Base-by-base conservation (phyloP, 78 protist species). In the Emiliania huxleyi region DNA sequence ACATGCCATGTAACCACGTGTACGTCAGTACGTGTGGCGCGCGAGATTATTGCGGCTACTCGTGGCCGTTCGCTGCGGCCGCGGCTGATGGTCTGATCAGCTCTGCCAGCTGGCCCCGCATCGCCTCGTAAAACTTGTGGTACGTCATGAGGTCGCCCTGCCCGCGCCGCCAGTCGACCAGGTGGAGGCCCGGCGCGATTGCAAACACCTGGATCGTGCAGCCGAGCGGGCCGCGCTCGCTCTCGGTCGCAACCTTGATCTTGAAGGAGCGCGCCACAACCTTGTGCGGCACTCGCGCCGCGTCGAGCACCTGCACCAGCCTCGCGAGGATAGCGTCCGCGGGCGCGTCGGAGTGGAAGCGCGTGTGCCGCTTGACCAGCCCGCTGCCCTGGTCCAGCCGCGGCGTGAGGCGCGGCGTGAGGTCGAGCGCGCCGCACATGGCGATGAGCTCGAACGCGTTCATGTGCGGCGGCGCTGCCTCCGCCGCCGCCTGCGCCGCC, bases 391-490 rank as follows among this genome's bases (percentile, higher is more conserved):
- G 11, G 55, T 35, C n/a, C 11, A 91, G 22, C 93, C 46, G 56
- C 33, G 49, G 73, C 73, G 87, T 19, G 15, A 91, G 69, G 93
- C 46, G 56, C 33, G 49, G 73, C 73, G 87, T 19, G 15, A 91
- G 69, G 93, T 91, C 88, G 37, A 91, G 23, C 18, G 42, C 93
- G 42, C 87, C 81, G 26, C 43, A 29, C 56, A 69, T 4, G 15
- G 71, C 12, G 38, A 91, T 52, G 21, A 91, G 89, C 73, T 91
- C 93, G 23, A 91, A 91, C 33, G 93, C 93, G 43, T 69, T 91
- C 29, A 71, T 15, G 2, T 2, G 69, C n/a, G 62, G 48, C 52
- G 37, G 40, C 52, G 46, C 12, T 5, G 75, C 2, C 23, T 3
- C n/a, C 8, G 11, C 5, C 40, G 46, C 33, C 40, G 44, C 29